Evolutionary conservation across 2,329 filamentous ascomycete species (phyloP), one percentile per base, ranked within the genome.

Genomic region (Colletotrichum scovillei): DNA sequence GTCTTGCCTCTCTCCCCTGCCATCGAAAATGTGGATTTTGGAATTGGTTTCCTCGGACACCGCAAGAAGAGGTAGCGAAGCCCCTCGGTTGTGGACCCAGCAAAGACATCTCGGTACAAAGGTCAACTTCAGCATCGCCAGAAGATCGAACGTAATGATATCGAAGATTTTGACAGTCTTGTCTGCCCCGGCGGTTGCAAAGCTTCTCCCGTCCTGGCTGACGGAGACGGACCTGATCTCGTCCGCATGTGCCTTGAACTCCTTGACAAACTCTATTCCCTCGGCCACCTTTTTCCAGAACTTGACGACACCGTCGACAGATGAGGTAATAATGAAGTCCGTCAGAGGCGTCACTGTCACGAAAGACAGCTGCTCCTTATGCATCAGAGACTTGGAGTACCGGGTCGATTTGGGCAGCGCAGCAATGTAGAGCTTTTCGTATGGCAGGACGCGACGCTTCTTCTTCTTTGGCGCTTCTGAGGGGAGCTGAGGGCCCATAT

Each of bases 351-450:
- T 98, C 81, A 98, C 92, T 14, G 92, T 97, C 75, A 94, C 90
- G 79, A 95, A 98, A 70, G 93, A 90, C 63, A 99, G 85, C 84
- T 98, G 95, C 77, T 99, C 97, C 85, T 96, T 95, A 88, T 99
- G 97, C 97, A 99, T 99, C 79, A 99, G 88, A 58, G 97, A 98
- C 80, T 95, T 97, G 72, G 94, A 97, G 84, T 99, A 99, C 58
- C 94, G 93, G 49, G 88, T 79, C 24, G 94, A 94, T 63, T 90
- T 90, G 5, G 97, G 97, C 49, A 99, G 89, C 52, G 97, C 96
- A 72, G 94, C 94, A 75, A 98, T 87, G 84, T 98, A 98, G 78
- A 98, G 92, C 82, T 97, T 98, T 84, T 98, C 96, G 85, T 98
- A 96, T 1, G 94, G 95, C 2, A 99, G 91, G 78, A 94, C 94